Conservation (phyloP, 371 early-diverging fungal genomes). For the Circinella minor region DNA sequence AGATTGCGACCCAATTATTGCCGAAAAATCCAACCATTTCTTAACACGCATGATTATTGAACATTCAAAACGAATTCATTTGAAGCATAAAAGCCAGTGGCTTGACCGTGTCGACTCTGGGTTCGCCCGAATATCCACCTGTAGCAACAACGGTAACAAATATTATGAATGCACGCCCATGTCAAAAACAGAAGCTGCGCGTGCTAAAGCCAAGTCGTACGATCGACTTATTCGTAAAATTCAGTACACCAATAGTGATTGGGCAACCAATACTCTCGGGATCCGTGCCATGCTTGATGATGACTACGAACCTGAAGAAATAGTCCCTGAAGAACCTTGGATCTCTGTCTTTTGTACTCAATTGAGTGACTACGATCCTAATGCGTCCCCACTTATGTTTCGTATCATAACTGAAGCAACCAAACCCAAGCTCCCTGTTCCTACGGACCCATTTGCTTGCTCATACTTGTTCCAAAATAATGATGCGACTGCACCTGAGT, state of each 20-base stretch:
- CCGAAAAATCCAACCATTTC: conserved; percentile 49
- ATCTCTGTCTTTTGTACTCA: conserved; percentile 43
- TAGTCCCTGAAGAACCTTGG: conserved; percentile 44
- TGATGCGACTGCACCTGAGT: conserved; percentile 19
- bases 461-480: conserved; percentile 34
- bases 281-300: conserved; percentile 41
- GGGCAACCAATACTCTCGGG: conserved; percentile 31
- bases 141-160: neutral
- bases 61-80: conserved; percentile 35
- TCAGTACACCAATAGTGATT: conserved; percentile 27
- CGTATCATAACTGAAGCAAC: conserved; percentile 41
- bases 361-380: conserved; percentile 23
- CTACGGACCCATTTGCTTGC: conserved; percentile 38
- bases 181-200: conserved; percentile 38
- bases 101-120: conserved; percentile 34
- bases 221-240: conserved; percentile 34
- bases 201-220: conserved; percentile 45
- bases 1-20: conserved; percentile 46
- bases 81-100: conserved; percentile 14
- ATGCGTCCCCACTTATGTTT: conserved; percentile 32
- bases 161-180: conserved; percentile 25
- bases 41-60: conserved; percentile 53
- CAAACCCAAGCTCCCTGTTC: conserved; percentile 25
- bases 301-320: conserved; percentile 31
- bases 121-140: conserved; percentile 11